phyloP scores from a whole-genome alignment of 2,329 filamentous ascomycete genomes.

The Balansia obtecta region DNA sequence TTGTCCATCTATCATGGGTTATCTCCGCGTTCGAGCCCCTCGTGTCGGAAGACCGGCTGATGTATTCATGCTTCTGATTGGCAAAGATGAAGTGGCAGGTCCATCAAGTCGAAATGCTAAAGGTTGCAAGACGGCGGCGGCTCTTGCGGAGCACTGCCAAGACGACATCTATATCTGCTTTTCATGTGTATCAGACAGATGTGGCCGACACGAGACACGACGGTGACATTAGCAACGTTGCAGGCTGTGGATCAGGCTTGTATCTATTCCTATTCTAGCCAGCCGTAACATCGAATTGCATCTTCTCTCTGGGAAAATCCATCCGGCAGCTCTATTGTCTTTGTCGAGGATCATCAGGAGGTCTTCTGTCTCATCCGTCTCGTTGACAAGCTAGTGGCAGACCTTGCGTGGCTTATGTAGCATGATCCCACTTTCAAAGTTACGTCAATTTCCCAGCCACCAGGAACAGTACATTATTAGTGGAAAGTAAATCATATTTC shows the following conservation, averaged over 20 bases:
- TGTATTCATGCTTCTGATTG: neutral
- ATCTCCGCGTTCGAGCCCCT: neutral
- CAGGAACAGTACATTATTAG: neutral
- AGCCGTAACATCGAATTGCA: neutral
- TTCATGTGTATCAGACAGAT: too few species aligned
- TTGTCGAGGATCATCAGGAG: neutral
- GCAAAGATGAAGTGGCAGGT: neutral
- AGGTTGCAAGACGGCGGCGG: neutral
- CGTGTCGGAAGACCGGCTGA: neutral
- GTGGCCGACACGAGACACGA: too few species aligned
- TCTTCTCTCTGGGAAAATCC: neutral
- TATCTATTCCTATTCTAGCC: neutral
- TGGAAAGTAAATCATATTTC: neutral
- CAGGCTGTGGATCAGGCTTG: neutral
- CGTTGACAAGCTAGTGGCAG: neutral
- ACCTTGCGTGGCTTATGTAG: slow-evolving; percentile 1
- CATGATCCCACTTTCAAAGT: slow-evolving; percentile 4
- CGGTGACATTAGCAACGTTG: slow-evolving; percentile 6
- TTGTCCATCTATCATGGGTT: neutral
- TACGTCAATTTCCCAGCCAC: neutral
- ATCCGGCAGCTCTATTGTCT: neutral
- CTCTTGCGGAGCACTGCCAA: neutral
- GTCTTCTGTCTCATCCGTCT: neutral
- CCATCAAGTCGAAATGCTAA: neutral
- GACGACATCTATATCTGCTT: neutral